Conservation (phyloP, 768 basidiomycete species). For the Hypholoma sublateritium region DNA sequence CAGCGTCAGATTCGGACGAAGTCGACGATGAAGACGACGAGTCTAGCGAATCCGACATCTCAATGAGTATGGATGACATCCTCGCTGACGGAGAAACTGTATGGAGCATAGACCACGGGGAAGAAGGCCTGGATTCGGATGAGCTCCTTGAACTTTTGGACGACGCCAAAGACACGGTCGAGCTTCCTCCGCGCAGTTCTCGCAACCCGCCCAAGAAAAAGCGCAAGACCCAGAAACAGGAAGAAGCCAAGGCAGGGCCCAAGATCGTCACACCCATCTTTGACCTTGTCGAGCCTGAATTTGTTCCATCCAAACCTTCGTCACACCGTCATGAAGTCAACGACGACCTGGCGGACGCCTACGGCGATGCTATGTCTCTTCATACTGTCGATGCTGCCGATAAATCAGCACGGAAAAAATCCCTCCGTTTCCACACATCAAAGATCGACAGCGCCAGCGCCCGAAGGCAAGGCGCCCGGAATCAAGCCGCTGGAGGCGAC, state of each 20-base stretch:
- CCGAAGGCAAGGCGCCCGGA: conserved; percentile 71
- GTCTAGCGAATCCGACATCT: neutral
- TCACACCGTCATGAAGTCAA: conserved; percentile 20
- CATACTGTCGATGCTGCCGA: conserved; percentile 75
- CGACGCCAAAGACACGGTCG: conserved; percentile 39
- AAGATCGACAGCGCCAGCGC: conserved; percentile 84
- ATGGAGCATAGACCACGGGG: conserved; percentile 41
- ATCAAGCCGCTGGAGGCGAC: conserved; percentile 78
- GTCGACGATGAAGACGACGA: conserved; percentile 17
- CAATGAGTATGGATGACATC: conserved; percentile 32
- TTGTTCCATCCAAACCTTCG: conserved; percentile 42
- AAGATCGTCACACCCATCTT: conserved; percentile 45
- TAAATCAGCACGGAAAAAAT: conserved; percentile 78
- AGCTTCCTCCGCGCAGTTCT: conserved; percentile 21
- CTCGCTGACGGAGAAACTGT: conserved; percentile 41
- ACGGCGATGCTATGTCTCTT: conserved; percentile 74
- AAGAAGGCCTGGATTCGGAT: conserved; percentile 36
- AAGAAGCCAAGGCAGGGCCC: conserved; percentile 22
- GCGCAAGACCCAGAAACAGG: conserved; percentile 42
- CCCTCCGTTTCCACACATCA: conserved; percentile 90
- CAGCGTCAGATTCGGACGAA: conserved; percentile 45
- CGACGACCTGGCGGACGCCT: conserved; percentile 47
- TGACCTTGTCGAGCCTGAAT: conserved; percentile 82
- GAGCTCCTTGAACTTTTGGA: conserved; percentile 59
- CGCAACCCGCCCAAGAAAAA: conserved; percentile 60